Base-by-base conservation (phyloP, 495 filamentous ascomycete genomes). In the Penicillium antarcticum region DNA sequence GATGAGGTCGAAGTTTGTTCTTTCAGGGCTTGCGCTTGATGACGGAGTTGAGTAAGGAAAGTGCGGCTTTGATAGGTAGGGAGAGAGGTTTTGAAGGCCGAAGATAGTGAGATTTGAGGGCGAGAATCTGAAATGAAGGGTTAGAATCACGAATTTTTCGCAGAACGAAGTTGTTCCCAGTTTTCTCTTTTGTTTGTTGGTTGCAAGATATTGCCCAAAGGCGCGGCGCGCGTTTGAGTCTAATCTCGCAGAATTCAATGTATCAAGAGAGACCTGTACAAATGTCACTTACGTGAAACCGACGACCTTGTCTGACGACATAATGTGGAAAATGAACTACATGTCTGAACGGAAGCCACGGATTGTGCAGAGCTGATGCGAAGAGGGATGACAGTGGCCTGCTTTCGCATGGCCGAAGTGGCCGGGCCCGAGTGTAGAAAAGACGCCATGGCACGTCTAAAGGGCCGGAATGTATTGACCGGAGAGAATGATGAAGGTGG, bases 11-110 rank as follows among this genome's bases (percentile, higher is more conserved):
- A 35, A 12, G 57, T 44, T 42, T 61, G 68, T 49, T 69, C 65
- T 59, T 68, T 70, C 13, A 71, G 53, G 44, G 68, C 67, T 55
- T 72, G 70, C 52, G 72, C 60, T 55, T 71, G 60, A 14, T 61
- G 68, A 58, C 62, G 62, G 57, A 64, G 72, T 62, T 70, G 67
- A 14, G 68, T 68, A 46, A 75, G 52, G 59, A 76, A 77, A 34
- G 68, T 70, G 47, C 71, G 67, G 42, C 57, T 62, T 63, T 74
- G 70, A 34, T 59, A 63, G 41, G 55, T 51, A 37, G 59, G 44
- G 45, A 60, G 14, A 19, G 48, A 42, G 13, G 56, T 53, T 21
- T 42, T 56, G 43, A 48, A 43, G 23, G 41, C 35, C 33, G 52
- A 24, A 35, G 52, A 57, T n/a, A 51, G 55, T 21, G 58, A 57